phyloP scores from a whole-genome alignment of 768 basidiomycete genomes.

The Termitomyces bulborhizus region DNA sequence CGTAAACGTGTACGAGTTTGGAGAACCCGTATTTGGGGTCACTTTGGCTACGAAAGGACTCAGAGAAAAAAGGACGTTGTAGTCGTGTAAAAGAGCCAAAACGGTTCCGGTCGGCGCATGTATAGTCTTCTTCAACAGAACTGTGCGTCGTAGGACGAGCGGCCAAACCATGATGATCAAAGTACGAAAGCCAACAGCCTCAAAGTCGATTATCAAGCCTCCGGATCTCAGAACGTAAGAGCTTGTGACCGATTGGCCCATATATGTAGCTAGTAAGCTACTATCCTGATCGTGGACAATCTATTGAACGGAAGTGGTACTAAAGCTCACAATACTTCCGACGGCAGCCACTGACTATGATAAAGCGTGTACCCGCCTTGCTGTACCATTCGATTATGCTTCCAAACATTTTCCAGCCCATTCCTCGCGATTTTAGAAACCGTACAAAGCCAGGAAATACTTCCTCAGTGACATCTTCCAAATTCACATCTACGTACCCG shows the following conservation, averaged over 20 bases:
- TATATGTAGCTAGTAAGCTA: too few species aligned
- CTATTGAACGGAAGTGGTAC: neutral
- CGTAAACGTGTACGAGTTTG: conserved; percentile 1
- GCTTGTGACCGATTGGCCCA: neutral
- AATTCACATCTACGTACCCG: conserved; percentile 46
- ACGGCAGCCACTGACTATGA: conserved; percentile 35
- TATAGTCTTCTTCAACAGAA: neutral
- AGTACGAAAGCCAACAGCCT: too few species aligned
- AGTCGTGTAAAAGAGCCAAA: neutral
- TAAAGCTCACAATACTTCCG: neutral
- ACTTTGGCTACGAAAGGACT: neutral
- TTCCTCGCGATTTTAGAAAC: conserved; percentile 40
- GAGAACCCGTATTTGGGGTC: neutral
- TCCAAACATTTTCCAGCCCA: conserved; percentile 40
- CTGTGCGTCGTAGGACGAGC: neutral
- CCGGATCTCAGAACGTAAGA: neutral
- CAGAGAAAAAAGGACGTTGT: neutral
- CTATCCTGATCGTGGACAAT: neutral
- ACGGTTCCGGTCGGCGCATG: neutral
- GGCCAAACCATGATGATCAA: neutral
- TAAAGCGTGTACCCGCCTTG: conserved; percentile 38
- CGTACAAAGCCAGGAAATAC: conserved; percentile 53
- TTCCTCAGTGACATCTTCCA: conserved; percentile 50
- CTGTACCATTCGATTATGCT: conserved; percentile 29
- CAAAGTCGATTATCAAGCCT: neutral